Conservation (phyloP, 805 yeast species). For the Hanseniaspora lachancei region DNA sequence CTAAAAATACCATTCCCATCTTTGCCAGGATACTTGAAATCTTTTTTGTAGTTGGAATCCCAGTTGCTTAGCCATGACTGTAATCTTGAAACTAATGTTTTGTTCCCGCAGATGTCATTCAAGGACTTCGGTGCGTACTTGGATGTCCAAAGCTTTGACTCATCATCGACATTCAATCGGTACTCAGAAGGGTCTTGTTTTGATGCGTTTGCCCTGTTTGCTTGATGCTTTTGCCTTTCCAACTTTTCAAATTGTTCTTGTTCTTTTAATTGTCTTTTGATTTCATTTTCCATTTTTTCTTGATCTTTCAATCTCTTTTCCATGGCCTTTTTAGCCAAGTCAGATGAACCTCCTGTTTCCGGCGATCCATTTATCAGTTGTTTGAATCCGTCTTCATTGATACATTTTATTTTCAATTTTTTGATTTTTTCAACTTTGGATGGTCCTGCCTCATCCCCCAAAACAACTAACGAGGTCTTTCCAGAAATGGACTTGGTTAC, state of each 20-base stretch:
- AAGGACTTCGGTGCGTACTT: conserved; percentile 75
- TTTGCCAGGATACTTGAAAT: conserved; percentile 43
- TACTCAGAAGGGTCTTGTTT: conserved; percentile 34
- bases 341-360: conserved; percentile 81
- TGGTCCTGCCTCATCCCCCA: conserved; percentile 95
- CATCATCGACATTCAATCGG: conserved; percentile 24
- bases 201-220: background rate
- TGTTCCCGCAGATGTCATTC: conserved; percentile 82
- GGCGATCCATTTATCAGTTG: conserved; percentile 70
- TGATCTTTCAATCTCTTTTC: conserved; percentile 61
- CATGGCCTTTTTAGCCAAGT: conserved; percentile 58
- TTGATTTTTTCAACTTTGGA: conserved; percentile 76
- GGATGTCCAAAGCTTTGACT: conserved; percentile 53
- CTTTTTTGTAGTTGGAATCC: conserved; percentile 44
- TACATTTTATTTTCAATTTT: conserved; percentile 60
- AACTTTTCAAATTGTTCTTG: conserved; percentile 14
- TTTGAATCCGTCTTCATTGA: conserved; percentile 75
- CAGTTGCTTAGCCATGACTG: conserved; percentile 66
- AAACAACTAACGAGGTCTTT: conserved; percentile 74
- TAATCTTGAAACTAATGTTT: conserved; percentile 54
- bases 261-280: conserved; percentile 13
- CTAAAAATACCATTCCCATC: conserved; percentile 61
- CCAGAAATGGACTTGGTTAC: conserved; percentile 77
- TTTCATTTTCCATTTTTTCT: conserved; percentile 31
- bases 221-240: conserved; percentile 15